Evolutionary conservation across 2,329 filamentous ascomycete genomes (phyloP), one percentile per base, ranked within the genome.

Genomic region (Coniochaeta sp.): DNA sequence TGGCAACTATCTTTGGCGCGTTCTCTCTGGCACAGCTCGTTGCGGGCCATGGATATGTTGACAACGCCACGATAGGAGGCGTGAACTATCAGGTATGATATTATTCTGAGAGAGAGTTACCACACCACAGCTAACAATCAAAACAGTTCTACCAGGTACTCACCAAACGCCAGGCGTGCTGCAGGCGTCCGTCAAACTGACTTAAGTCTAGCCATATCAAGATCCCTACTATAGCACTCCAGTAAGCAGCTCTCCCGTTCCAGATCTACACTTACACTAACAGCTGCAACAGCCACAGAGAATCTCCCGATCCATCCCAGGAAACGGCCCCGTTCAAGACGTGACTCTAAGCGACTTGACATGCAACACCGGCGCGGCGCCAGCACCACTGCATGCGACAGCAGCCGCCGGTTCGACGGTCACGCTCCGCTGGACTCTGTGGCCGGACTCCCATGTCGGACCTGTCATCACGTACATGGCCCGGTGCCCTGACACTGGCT

Each of bases 391-490:
- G 0, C 77, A 79, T 55, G 80, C 78, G 2, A 63, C 72, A 0
- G 79, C 70, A 4, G 69, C 73, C 5, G 78, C 80, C 3, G 80
- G 81, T 2, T 76, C 72, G 2, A 71, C 69, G 0, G 76, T 83
- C 31, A 74, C 71, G 9, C 68, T 83, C 3, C 67, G 67, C 51
- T 83, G 81, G 79, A 83, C 79, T 5, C 58, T 73, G 1, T 75
- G 72, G 71, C 71, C 72, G 0, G 71, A 73, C 7, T 73, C 67
- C 5, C 78, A 81, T 53, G 66, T 77, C 27, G 79, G 80, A 0
- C 79, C 79, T 1, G 63, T 76, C 1, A 67, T 83, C 52, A 83
- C 79, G 1, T 83, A 83, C 60, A 80, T 83, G 78, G 80, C 80
- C 4, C 68, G 70, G 30, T 83, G 81, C 62, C 77, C 78, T 0